Base-by-base conservation (phyloP, 176 grass and related monocot genomes). In the Carex parvula region DNA sequence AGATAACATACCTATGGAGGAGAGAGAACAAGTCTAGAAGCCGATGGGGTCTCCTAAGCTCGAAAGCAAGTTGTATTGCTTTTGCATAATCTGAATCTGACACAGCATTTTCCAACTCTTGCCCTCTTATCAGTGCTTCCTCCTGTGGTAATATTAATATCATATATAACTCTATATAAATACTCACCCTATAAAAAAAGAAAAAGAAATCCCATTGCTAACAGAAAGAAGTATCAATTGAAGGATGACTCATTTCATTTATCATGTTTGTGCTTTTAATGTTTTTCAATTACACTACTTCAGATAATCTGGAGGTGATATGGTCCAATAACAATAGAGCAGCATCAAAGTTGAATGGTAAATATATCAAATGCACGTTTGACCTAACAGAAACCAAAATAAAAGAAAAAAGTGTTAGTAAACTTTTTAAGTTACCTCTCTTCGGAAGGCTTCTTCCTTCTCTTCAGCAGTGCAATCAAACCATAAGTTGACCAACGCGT, bases 91-190 rank as follows among this genome's bases (percentile, higher is more conserved):
- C 88, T 88, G 83, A 81, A 92, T 93, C 93, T 56, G 96, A 93
- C 68, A 95, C 88, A 57, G 96, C 91, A 89, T 99, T 99, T 92
- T 95, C 91, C 84, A 99, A 78, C 86, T 99, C 91, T 62, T 99
- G 96, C 6, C 88, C 93, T 89, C 91, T 92, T 66, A 99, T 78
- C 65, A 89, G 29, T 91, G 89, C 88, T 88, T 95, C 93, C 71
- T 95, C 96, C 93, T 99, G 80, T 48, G 77, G 77, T 61, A 35
- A 53, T 17, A 63, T 78, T 32, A 72, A 71, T 72, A 41, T 3
- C 61, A 63, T 44, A 53, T 6, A 67, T 79, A 33, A 85, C 46
- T 35, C 50, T 9, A 22, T 14, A 24, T 17, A 64, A 84, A 21
- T 64, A 79, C 15, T 37, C 44, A 48, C 70, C 64, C 14, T 22